Base-by-base conservation (phyloP, 805 yeast species). In the Kurtzmaniella fragi region DNA sequence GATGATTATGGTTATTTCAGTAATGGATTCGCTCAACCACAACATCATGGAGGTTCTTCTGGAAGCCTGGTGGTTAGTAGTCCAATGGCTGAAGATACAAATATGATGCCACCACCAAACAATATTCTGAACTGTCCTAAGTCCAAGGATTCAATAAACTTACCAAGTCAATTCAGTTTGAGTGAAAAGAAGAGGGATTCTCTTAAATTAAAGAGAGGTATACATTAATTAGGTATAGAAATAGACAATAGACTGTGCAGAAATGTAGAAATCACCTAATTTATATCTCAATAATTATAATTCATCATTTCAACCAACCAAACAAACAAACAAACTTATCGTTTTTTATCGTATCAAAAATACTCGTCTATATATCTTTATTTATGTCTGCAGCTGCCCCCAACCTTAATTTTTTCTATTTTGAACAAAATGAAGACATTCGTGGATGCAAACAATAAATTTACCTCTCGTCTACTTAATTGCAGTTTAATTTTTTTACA, bases 111-210 rank as follows among this genome's bases (percentile, higher is more conserved):
- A 31, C 9, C 17, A 31, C 12, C 32, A 31, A 31, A 17, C 11
- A 30, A 15, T 17, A 14, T 8, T 5, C 32, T 11, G 32, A 15
- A 30, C 12, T 38, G 38, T 23, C 49, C 46, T 8, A 42, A 41
- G 16, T 44, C 34, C 15, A 51, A 50, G 41, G 48, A 47, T 39
- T 42, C 46, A 35, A 48, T 59, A 25, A 53, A 53, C 42, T 48
- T 64, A 38, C 64, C 66, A 10, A 42, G 53, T 11, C 65, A 62
- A 42, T 54, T 57, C 35, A 61, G 62, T 31, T 52, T 67, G 41
- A 64, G 69, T 46, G 74, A 69, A 40, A 68, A 67, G 55, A 69
- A 69, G 53, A 54, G 74, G 43, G 74, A 69, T 35, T 63, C 70
- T 17, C 59, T 69, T 45, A 68, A 67, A 44, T 47, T 69, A 51